phyloP scores from a whole-genome alignment of 2,329 filamentous ascomycete genomes.

The Ilyonectria destructans region DNA sequence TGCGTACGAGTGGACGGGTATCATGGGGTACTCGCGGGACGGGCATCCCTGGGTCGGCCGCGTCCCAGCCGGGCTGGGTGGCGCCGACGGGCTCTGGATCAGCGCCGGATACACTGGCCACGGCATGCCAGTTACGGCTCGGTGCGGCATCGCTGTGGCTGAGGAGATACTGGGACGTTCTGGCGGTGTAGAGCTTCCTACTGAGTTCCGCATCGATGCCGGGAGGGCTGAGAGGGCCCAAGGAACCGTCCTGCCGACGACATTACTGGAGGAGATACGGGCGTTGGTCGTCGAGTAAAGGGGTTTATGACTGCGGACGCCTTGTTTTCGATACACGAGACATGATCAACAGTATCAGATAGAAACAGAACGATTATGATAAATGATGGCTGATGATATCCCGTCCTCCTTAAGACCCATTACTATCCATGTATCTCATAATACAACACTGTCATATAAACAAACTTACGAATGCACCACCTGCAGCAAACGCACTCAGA shows the following conservation, averaged over 20 bases:
- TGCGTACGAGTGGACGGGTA: slow-evolving; percentile 82
- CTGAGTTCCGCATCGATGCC: slow-evolving; percentile 58
- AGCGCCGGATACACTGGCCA: slow-evolving; percentile 81
- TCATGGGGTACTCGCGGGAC: slow-evolving; percentile 84
- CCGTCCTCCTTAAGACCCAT: not conserved
- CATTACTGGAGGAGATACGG: slow-evolving; percentile 48
- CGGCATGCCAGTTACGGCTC: slow-evolving; percentile 82
- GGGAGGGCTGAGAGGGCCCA: slow-evolving; percentile 49
- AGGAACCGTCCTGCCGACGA: slow-evolving; percentile 43
- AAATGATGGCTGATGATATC: not conserved
- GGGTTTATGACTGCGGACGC: too few species aligned
- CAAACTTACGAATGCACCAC: slow-evolving; percentile 1
- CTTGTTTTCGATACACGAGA: not conserved
- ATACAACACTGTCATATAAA: not conserved
- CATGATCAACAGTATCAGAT: not conserved
- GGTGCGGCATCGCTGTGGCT: slow-evolving; percentile 76
- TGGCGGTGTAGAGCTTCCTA: slow-evolving; percentile 61
- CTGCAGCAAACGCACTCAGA: slow-evolving; percentile 5
- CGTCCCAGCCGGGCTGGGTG: slow-evolving; percentile 70
- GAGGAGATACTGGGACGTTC: slow-evolving; percentile 68
- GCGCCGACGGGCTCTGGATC: slow-evolving; percentile 67
- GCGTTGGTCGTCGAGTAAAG: slow-evolving; percentile 40
- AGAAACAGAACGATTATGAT: not conserved
- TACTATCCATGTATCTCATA: not conserved
- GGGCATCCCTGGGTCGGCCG: slow-evolving; percentile 79